These are phyloP conservation scores for Sclerospora graminicola DNA, from an alignment of 352 stramenopile species.

Conservation along the genomic window DNA sequence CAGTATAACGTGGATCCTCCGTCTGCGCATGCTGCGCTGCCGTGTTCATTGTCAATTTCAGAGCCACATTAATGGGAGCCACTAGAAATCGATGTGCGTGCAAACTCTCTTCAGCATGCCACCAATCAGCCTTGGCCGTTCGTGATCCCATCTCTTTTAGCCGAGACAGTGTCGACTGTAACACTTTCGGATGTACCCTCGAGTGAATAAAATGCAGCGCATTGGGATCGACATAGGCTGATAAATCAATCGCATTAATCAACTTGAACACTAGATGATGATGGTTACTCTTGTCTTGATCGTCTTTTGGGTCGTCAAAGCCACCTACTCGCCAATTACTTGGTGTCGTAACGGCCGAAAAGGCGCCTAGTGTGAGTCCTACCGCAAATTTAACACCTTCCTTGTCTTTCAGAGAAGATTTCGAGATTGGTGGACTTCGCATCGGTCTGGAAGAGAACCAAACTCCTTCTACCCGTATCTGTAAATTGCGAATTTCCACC, in stretches of 20 bases:
- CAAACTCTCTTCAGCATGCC: slow-evolving; percentile 51
- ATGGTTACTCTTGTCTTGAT: slow-evolving; percentile 28
- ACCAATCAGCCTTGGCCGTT: slow-evolving; percentile 53
- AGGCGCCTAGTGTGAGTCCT: slow-evolving; percentile 65
- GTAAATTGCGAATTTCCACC: slow-evolving; percentile 80
- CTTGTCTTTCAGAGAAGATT: slow-evolving; percentile 9
- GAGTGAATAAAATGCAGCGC: slow-evolving; percentile 84
- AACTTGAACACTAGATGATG: slow-evolving; percentile 79
- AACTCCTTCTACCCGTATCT: slow-evolving; percentile 75
- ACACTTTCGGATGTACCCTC: slow-evolving; percentile 59
- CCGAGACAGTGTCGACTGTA: slow-evolving; percentile 60
- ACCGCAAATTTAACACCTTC: slow-evolving; percentile 56
- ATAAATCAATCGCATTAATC: slow-evolving; percentile 80
- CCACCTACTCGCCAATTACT: slow-evolving; percentile 76
- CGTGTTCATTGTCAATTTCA: slow-evolving; percentile 87
- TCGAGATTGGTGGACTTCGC: slow-evolving; percentile 13
- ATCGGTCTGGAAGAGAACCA: slow-evolving; percentile 38
- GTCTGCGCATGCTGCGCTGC: slow-evolving; percentile 58
- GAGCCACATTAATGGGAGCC: slow-evolving; percentile 61
- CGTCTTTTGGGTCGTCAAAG: slow-evolving; percentile 42
- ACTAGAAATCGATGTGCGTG: slow-evolving; percentile 80
- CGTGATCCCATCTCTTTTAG: slow-evolving; percentile 81
- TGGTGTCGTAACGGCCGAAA: slow-evolving; percentile 80
- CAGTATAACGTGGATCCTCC: slow-evolving; percentile 65
- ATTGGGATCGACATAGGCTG: slow-evolving; percentile 78